Evolutionary conservation across 306 rosid genomes (phyloP).

Genomic region (Quercus ilex): DNA sequence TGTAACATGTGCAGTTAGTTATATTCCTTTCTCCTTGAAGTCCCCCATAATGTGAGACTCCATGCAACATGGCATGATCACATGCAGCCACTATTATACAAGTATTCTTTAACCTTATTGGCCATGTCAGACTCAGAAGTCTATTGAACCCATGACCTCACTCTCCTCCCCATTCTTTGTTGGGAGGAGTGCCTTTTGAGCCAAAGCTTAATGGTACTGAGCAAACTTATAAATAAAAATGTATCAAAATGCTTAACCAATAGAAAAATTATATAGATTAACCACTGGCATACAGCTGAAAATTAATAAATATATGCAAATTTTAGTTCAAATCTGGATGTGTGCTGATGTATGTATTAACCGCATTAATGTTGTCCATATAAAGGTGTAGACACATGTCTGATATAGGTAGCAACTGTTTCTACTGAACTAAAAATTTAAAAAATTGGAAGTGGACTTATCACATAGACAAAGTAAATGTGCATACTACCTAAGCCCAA

Average conservation of each 20-base stretch:
- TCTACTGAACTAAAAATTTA: background rate
- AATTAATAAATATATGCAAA: background rate
- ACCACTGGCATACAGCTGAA: background rate
- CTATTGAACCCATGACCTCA: too few species aligned
- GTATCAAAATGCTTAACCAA: background rate
- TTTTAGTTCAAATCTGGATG: background rate
- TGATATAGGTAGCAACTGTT: background rate
- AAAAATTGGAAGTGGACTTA: background rate
- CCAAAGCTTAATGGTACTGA: background rate
- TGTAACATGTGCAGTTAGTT: constrained; percentile 30
- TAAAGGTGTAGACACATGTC: background rate
- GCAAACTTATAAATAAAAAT: background rate
- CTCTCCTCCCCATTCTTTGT: too few species aligned
- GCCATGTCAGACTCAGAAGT: too few species aligned
- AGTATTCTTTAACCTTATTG: background rate
- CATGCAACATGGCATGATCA: constrained; percentile 5
- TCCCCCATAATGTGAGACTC: constrained; percentile 1
- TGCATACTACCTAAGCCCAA: background rate
- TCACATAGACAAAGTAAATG: background rate
- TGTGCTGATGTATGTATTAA: background rate
- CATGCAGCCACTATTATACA: background rate
- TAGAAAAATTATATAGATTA: background rate
- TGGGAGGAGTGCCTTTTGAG: too few species aligned
- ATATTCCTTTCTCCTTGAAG: constrained; percentile 7
- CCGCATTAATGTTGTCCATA: background rate